phyloP scores from a whole-genome alignment of 371 early-diverging fungal species.

The Spraguea lophii region DNA sequence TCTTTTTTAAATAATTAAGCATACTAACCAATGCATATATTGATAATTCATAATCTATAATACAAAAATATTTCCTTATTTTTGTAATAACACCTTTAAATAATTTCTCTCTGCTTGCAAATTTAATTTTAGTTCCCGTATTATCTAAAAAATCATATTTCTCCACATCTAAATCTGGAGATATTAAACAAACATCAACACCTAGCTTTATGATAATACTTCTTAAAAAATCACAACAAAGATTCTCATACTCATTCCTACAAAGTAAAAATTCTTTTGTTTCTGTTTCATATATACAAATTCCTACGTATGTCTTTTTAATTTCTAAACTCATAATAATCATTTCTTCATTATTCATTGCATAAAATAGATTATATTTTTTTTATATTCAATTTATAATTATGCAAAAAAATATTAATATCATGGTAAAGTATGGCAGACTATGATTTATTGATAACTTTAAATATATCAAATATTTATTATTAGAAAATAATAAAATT shows the following conservation, averaged over 20 bases:
- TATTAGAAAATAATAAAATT: too few species aligned
- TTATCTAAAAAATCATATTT: not conserved
- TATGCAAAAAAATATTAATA: too few species aligned
- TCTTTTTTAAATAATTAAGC: not conserved
- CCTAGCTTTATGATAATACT: not conserved
- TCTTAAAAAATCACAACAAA: not conserved
- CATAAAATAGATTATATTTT: too few species aligned
- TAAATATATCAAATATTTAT: too few species aligned
- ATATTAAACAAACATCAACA: not conserved
- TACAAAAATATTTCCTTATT: not conserved
- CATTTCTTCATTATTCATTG: too few species aligned
- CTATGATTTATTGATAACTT: too few species aligned
- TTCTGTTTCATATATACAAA: not conserved
- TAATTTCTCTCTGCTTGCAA: not conserved
- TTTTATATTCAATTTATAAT: too few species aligned
- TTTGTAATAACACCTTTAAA: not conserved
- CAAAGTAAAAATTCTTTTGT: not conserved
- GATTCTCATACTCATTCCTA: not conserved
- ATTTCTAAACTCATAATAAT: too few species aligned
- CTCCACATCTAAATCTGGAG: not conserved
- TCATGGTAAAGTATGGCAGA: too few species aligned
- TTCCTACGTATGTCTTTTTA: not conserved
- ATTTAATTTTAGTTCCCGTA: not conserved
- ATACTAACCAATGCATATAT: not conserved
- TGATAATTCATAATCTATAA: not conserved